Evolutionary conservation across 1,284 basidiomycete species (phyloP).

Genomic region (Lignosus rhinocerotis): DNA sequence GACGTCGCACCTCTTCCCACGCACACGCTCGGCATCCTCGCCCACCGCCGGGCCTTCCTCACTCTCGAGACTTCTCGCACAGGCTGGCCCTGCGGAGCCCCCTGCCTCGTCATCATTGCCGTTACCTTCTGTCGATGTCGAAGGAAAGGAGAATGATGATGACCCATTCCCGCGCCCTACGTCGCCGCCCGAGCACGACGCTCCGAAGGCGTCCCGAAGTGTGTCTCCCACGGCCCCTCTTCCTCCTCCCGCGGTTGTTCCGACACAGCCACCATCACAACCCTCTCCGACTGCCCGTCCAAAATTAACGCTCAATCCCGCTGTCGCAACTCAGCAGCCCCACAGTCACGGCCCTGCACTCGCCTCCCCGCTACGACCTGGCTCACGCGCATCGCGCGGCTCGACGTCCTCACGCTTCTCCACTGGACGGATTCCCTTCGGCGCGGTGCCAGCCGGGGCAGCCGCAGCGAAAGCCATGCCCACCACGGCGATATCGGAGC

Average conservation of each 20-base stretch:
- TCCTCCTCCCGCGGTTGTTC: constrained; percentile 4
- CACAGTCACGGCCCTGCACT: constrained; percentile 20
- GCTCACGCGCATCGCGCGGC: constrained; percentile 64
- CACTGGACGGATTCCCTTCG: constrained; percentile 56
- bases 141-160: constrained; percentile 27
- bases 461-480: constrained; percentile 55
- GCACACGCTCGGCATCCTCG: constrained; percentile 65
- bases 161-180: constrained; percentile 16
- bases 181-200: constrained; percentile 6
- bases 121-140: background rate
- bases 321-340: constrained; percentile 33
- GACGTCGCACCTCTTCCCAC: constrained; percentile 64
- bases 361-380: constrained; percentile 62
- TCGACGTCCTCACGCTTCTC: constrained; percentile 68
- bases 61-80: constrained; percentile 71
- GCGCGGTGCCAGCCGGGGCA: constrained; percentile 41
- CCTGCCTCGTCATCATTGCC: constrained; percentile 27
- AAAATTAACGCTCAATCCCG: constrained; percentile 23
- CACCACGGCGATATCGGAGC: constrained; percentile 68
- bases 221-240: constrained; percentile 9
- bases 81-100: constrained; percentile 43
- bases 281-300: constrained; percentile 28
- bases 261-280: constrained; percentile 10
- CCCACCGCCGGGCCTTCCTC: constrained; percentile 72
- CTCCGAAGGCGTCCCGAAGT: constrained; percentile 14